Evolutionary conservation across 208 protist species (phyloP), one percentile per base, ranked within the genome.

Genomic region (Crithidia brevicula): DNA sequence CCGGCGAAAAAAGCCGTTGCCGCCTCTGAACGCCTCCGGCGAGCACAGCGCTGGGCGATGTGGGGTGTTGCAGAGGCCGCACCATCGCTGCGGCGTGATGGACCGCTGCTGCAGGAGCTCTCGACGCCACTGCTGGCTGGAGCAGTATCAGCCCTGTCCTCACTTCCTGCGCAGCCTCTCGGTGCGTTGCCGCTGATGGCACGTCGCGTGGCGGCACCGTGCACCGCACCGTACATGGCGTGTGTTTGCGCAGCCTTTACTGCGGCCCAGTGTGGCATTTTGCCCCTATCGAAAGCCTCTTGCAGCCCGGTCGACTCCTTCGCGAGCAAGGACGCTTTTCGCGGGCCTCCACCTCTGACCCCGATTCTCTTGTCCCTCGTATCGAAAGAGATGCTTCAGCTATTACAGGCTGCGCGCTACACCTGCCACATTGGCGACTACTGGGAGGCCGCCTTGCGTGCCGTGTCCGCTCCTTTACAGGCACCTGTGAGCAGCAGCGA

Each of bases 361-460:
- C 61, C 76, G 43, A 72, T 82, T 40, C 51, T 92, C 57, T 64
- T 84, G 25, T 77, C 74, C 20, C 73, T 89, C 15, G 67, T 88
- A 0, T 86, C 83, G 16, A 61, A 46, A 7, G 81, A 88, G 59
- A 77, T 88, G 64, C 77, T 84, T 50, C 36, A 50, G 11, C 33
- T 87, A 51, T 70, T 92, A 42, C 63, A 73, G 51, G 59, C 61
- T 1, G 54, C 52, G 13, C 43, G 40, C 31, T 72, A 72, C 47
- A 59, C 61, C 18, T 67, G 61, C 11, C 46, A 72, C 34, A 70
- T 88, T 7, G 74, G 33, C 11, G 46, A 53, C 40, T 82, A 76
- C 53, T 90, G 84, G 84, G 67, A 74, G 61, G 78, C 77, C 7
- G 87, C 79, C 16, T 72, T 93, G 33, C 61, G 61, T 49, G 70